A percentile compares a stretch with the other conserved stretches of the same genome.
phyloP scores from a whole-genome alignment of 106 monocot species.

The Allium fistulosum region DNA sequence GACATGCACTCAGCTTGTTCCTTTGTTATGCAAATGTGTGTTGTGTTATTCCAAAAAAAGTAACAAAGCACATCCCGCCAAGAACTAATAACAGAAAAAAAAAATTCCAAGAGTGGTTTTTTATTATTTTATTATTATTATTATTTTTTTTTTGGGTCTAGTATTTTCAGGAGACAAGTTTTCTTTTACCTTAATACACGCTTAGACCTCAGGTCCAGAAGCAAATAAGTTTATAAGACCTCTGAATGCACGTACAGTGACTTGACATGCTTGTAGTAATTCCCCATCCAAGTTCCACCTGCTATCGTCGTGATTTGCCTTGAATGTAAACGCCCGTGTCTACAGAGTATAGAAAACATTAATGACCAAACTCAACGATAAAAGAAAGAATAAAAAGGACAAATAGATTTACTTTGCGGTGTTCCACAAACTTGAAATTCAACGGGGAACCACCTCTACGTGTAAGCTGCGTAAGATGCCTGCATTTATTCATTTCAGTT shows the following conservation, averaged over 20 bases:
- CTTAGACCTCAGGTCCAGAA: constrained; percentile 68
- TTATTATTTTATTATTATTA: too few species aligned
- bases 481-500: constrained; percentile 15
- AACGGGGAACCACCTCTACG: constrained; percentile 59
- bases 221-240: constrained; percentile 90
- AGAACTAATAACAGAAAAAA: too few species aligned
- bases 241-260: constrained; percentile 65
- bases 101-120: too few species aligned
- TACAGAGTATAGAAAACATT: constrained; percentile 10
- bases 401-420: constrained; percentile 46
- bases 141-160: too few species aligned
- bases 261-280: constrained; percentile 58
- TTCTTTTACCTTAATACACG: constrained; percentile 1
- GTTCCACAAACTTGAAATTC: constrained; percentile 73
- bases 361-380: constrained; percentile 2
- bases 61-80: too few species aligned
- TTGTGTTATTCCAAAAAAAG: too few species aligned
- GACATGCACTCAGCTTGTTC: too few species aligned
- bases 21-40: too few species aligned
- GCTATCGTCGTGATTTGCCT: constrained; percentile 50
- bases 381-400: neutral
- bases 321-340: constrained; percentile 75
- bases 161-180: too few species aligned
- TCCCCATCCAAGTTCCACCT: constrained; percentile 94
- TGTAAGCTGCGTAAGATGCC: constrained; percentile 84